Conservation (phyloP, 1,284 basidiomycete species). For the Austroboletus rostrupii region DNA sequence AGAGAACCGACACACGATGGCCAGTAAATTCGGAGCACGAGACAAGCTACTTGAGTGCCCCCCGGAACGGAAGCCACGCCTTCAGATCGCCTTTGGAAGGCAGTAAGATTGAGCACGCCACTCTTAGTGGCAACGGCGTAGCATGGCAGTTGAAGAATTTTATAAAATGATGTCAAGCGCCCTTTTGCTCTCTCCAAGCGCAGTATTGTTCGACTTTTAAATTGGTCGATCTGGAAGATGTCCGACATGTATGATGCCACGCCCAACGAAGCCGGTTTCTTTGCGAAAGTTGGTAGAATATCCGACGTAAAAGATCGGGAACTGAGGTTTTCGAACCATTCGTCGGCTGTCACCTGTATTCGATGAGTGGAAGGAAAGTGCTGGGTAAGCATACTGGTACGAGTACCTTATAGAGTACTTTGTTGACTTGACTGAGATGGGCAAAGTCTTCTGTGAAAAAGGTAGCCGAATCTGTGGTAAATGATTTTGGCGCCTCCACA, state of each 20-base stretch:
- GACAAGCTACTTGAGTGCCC: conserved; percentile 92
- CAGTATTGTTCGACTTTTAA: conserved; percentile 99
- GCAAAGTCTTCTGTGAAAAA: conserved; percentile 93
- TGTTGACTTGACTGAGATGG: conserved; percentile 97
- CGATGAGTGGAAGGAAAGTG: neutral
- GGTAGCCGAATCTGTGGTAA: conserved; percentile 96
- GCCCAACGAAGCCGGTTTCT: conserved; percentile 94
- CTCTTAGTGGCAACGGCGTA: conserved; percentile 93
- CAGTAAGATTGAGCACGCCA: conserved; percentile 94
- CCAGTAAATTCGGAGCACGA: conserved; percentile 93
- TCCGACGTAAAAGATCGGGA: conserved; percentile 84
- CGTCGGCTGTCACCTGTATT: conserved; percentile 75
- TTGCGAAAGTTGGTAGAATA: conserved; percentile 98
- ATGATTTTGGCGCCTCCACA: conserved; percentile 90
- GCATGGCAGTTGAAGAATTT: conserved; percentile 90
- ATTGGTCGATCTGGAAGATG: conserved; percentile 99
- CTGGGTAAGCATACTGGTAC: neutral
- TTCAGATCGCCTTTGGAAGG: conserved; percentile 95
- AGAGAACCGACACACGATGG: conserved; percentile 68
- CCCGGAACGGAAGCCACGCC: conserved; percentile 99
- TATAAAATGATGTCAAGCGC: conserved; percentile 95
- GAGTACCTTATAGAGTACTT: conserved; percentile 91
- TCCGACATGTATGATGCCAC: conserved; percentile 99
- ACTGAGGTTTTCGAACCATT: conserved; percentile 96
- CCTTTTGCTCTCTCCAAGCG: conserved; percentile 91